Percentiles rank a stretch among this genome's conserved stretches.
phyloP scores from a whole-genome alignment of 176 grass and related monocot genomes.

The Bonia amplexicaulis region DNA sequence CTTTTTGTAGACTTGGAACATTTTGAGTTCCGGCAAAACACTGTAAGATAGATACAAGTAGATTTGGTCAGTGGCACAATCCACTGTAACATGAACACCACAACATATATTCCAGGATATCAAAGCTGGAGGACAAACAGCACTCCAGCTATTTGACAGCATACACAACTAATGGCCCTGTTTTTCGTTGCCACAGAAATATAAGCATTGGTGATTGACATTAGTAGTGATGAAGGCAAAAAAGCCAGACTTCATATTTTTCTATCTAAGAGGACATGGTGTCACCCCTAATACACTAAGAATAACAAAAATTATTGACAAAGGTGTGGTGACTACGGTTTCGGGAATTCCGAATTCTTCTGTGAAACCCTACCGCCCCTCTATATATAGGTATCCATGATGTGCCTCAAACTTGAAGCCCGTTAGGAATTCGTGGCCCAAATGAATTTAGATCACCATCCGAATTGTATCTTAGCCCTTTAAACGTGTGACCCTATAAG shows the following conservation, averaged over 20 bases:
- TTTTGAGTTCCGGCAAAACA: constrained; percentile 95
- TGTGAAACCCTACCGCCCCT: no score
- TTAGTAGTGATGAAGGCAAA: background rate
- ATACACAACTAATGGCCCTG: background rate
- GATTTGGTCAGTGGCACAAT: background rate
- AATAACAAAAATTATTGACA: background rate
- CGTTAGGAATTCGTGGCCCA: no score
- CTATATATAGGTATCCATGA: no score
- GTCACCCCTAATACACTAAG: background rate
- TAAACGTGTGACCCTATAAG: no score
- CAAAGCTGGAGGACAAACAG: background rate
- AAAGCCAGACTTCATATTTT: background rate
- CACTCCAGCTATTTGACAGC: background rate
- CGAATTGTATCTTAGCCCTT: no score
- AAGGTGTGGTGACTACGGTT: no score
- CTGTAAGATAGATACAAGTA: constrained; percentile 40
- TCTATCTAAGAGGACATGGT: background rate
- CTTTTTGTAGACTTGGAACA: constrained; percentile 84
- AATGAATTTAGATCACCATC: no score
- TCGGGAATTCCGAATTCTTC: no score
- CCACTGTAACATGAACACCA: background rate
- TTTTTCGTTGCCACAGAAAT: background rate
- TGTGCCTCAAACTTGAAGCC: no score
- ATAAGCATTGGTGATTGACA: background rate
- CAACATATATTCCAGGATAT: background rate